A percentile compares a stretch with the other conserved stretches of the same genome.
phyloP scores from a whole-genome alignment of 108 stramenopile genomes.

The Cyclotella kingstonii region DNA sequence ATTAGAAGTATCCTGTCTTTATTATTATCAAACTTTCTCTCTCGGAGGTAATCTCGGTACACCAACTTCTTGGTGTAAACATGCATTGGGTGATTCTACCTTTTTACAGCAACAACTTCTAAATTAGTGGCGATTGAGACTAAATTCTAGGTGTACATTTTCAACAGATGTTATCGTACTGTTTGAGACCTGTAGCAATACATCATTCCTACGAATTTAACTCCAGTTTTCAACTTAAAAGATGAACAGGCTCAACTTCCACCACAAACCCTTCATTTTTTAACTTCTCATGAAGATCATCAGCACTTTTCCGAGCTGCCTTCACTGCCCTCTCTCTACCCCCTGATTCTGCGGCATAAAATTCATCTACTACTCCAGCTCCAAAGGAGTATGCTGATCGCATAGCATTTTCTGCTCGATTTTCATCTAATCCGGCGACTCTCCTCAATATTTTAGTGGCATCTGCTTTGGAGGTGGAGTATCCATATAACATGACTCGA shows the following conservation, averaged over 20 bases:
- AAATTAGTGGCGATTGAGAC: too few species aligned
- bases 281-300: conserved; percentile 28
- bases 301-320: conserved; percentile 33
- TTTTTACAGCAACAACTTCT: too few species aligned
- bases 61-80: too few species aligned
- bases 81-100: too few species aligned
- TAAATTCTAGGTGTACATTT: too few species aligned
- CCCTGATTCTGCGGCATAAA: conserved; percentile 26
- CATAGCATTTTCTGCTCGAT: conserved; percentile 35
- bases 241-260: conserved; percentile 36
- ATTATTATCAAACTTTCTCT: too few species aligned
- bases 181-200: too few species aligned
- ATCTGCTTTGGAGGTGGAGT: conserved; percentile 18
- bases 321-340: conserved; percentile 16
- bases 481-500: conserved; percentile 41
- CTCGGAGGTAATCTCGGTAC: too few species aligned
- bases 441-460: conserved; percentile 8
- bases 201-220: background rate
- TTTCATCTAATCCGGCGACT: conserved; percentile 27
- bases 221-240: conserved; percentile 4
- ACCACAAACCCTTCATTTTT: conserved; percentile 31
- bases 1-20: too few species aligned
- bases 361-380: conserved; percentile 39
- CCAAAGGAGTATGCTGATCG: conserved; percentile 32
- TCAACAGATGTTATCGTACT: too few species aligned